phyloP scores from a whole-genome alignment of 108 stramenopile species.

The Chaetoceros muelleri region DNA sequence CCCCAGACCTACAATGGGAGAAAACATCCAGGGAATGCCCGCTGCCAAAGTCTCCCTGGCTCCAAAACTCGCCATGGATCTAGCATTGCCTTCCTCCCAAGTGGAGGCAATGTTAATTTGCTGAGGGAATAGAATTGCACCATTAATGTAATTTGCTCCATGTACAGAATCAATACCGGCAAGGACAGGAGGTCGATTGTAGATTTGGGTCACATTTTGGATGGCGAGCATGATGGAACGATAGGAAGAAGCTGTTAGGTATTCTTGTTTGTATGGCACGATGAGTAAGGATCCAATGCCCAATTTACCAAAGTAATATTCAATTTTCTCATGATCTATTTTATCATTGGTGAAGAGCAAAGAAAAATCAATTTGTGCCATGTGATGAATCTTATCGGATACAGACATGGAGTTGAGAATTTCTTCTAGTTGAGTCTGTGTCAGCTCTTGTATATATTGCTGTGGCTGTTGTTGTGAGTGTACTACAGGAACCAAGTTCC shows the following conservation, averaged over 20 bases:
- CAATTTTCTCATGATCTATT: slow-evolving; percentile 6
- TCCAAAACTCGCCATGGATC: slow-evolving; percentile 38
- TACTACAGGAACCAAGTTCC: too few relatives aligned
- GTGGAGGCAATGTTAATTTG: slow-evolving; percentile 70
- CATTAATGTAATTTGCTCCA: slow-evolving; percentile 74
- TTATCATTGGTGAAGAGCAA: slow-evolving; percentile 23
- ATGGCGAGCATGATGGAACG: slow-evolving; percentile 23
- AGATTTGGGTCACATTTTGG: slow-evolving; percentile 28
- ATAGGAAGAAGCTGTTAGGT: slow-evolving; percentile 16
- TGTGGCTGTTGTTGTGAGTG: too few relatives aligned
- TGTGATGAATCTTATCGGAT: slow-evolving; percentile 37
- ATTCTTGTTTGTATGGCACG: slow-evolving; percentile 5
- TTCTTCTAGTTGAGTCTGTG: slow-evolving; percentile 5
- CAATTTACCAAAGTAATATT: slow-evolving; percentile 33
- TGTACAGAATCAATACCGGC: slow-evolving; percentile 76
- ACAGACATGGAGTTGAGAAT: slow-evolving; percentile 22
- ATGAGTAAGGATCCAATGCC: slow-evolving; percentile 45
- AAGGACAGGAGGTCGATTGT: slow-evolving; percentile 42
- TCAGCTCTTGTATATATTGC: background rate
- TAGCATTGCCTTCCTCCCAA: slow-evolving; percentile 45
- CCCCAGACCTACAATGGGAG: slow-evolving; percentile 67
- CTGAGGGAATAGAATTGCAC: slow-evolving; percentile 59
- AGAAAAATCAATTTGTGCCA: slow-evolving; percentile 47
- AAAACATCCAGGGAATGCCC: slow-evolving; percentile 74
- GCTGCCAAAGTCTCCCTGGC: slow-evolving; percentile 59